Evolutionary conservation across 495 filamentous ascomycete genomes (phyloP).

Genomic region (Penicillium tannophilum): DNA sequence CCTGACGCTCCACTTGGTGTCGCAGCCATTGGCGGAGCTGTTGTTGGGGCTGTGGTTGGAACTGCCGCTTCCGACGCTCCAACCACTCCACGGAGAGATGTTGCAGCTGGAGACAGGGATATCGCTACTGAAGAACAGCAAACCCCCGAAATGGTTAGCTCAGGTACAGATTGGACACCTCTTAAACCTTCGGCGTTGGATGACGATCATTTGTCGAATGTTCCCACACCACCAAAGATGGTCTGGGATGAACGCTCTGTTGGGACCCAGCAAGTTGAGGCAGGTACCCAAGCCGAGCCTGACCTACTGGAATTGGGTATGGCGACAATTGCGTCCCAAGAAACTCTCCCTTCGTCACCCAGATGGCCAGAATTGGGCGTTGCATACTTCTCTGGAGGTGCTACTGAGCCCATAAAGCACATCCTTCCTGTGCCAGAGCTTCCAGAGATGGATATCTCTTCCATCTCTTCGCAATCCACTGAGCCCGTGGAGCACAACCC

Average conservation of each 20-base stretch:
- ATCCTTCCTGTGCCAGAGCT: conserved; percentile 20
- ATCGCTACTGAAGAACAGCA: conserved; percentile 20
- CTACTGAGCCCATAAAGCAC: conserved; percentile 36
- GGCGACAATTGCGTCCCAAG: conserved; percentile 39
- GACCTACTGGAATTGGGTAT: conserved; percentile 33
- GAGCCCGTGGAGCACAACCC: conserved; percentile 32
- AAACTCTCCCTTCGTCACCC: conserved; percentile 39
- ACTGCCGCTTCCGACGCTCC: conserved; percentile 14
- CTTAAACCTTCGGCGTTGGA: conserved; percentile 26
- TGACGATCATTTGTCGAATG: conserved; percentile 33
- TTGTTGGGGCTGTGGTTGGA: conserved; percentile 8
- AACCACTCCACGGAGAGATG: conserved; percentile 24
- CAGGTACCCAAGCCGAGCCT: conserved; percentile 16
- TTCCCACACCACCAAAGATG: conserved; percentile 45
- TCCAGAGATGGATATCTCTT: conserved; percentile 29
- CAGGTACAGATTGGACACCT: conserved; percentile 43
- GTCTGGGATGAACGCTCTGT: conserved; percentile 36
- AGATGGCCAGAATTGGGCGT: conserved; percentile 34
- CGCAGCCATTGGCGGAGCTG: conserved; percentile 10
- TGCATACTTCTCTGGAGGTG: conserved; percentile 32
- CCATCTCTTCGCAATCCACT: conserved; percentile 35
- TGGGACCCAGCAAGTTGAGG: conserved; percentile 20
- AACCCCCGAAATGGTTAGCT: conserved; percentile 31
- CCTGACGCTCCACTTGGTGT: conserved; percentile 14
- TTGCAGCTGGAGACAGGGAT: conserved; percentile 19